Evolutionary conservation across 129 eudicot genomes (phyloP), one percentile per base, ranked within the genome.

Genomic region (Flaveria linearis): DNA sequence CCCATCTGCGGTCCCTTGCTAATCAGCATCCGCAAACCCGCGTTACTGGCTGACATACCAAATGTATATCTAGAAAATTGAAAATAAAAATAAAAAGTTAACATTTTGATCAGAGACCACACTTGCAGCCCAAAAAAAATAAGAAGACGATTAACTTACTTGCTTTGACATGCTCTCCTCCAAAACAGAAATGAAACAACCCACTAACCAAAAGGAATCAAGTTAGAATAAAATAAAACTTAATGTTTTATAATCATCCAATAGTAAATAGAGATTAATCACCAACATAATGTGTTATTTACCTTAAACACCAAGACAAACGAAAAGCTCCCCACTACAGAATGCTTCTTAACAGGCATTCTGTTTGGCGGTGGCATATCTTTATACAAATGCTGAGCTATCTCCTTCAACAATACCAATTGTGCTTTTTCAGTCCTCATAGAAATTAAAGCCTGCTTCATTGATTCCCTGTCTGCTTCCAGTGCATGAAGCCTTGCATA

Each of bases 361-460:
- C 68, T 78, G 68, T 72, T 85, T 18, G 83, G 76, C 9, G 86
- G 83, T 3, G 97, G 46, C 91, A 86, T 84, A 25, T 91, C 98
- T 71, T 84, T 94, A 50, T 86, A 91, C 81, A 94, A 80, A 74
- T 91, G 88, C 75, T 91, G 95, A 77, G 97, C 97, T 64, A 91
- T 91, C 82, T 91, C 97, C 85, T 89, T 88, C 80, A 88, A 68
- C 82, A 94, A 79, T 14, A 88, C 87, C 84, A 91, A 66, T 41
- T 94, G 98, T 65, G 98, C 97, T 83, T 94, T 94, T 82, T 94
- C 98, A 28, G 98, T 91, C 50, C 97, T 82, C 92, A 91, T 85
- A 56, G 97, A 87, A 23, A 94, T 86, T 36, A 94, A 84, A n/a
- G 96, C 87, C 84, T 89, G 96, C 84, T 92, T 91, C 98, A 94